phyloP scores from a whole-genome alignment of 495 filamentous ascomycete genomes.

The Viridothelium virens region DNA sequence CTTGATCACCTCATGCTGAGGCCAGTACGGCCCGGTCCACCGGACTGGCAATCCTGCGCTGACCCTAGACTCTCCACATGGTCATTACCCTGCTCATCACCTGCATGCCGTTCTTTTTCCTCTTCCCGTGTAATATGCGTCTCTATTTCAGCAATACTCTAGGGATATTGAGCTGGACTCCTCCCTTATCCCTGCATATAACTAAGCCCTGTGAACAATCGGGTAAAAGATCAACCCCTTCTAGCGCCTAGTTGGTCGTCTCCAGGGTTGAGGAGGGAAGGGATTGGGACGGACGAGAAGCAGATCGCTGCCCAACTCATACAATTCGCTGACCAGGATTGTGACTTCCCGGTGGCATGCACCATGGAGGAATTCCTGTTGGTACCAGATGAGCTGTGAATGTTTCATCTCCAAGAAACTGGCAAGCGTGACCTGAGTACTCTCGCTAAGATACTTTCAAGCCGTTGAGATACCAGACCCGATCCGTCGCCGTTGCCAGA shows the following conservation, averaged over 20 bases:
- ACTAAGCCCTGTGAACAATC: conserved; percentile 28
- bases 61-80: conserved; percentile 11
- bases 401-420: background rate
- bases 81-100: conserved; percentile 13
- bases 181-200: conserved; percentile 28
- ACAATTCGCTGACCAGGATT: conserved; percentile 26
- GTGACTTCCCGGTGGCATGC: conserved; percentile 11
- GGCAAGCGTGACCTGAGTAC: background rate
- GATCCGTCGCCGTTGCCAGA: too few relatives aligned
- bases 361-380: background rate
- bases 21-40: background rate
- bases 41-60: background rate
- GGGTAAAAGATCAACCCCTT: conserved; percentile 35
- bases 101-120: conserved; percentile 15
- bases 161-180: conserved; percentile 27
- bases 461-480: too few relatives aligned
- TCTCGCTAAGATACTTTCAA: background rate
- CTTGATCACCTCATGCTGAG: background rate
- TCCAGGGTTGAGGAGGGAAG: conserved; percentile 35
- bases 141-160: conserved; percentile 30
- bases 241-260: conserved; percentile 33
- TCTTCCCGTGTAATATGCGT: conserved; percentile 25
- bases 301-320: conserved; percentile 33
- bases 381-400: background rate
- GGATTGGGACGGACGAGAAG: conserved; percentile 29